Evolutionary conservation across 2,329 filamentous ascomycete genomes (phyloP).

Genomic region (Microsporum audouinii): DNA sequence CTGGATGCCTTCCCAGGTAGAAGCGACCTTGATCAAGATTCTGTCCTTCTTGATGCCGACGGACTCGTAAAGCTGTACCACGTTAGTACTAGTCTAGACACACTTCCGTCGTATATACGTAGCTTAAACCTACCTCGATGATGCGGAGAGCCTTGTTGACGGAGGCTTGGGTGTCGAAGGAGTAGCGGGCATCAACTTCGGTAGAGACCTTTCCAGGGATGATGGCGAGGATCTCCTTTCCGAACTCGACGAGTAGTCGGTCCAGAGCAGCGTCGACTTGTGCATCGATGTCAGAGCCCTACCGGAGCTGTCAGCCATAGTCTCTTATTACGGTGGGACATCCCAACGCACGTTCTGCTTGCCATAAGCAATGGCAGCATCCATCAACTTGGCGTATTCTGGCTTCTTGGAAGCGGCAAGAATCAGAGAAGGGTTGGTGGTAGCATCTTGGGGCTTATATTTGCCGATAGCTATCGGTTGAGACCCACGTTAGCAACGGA

Average conservation of each 20-base stretch:
- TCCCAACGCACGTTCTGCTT: slow-evolving; percentile 54
- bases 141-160: slow-evolving; percentile 95
- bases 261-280: slow-evolving; percentile 87
- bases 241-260: slow-evolving; percentile 92
- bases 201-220: slow-evolving; percentile 98
- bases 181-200: slow-evolving; percentile 92
- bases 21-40: slow-evolving; percentile 95
- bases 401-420: slow-evolving; percentile 96
- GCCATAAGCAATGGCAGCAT: slow-evolving; percentile 71
- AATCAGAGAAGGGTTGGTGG: slow-evolving; percentile 98
- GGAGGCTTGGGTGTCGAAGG: slow-evolving; percentile 85
- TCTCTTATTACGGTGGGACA: not conserved
- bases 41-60: slow-evolving; percentile 87
- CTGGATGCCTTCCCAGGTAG: slow-evolving; percentile 99
- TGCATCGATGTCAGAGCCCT: slow-evolving; percentile 55
- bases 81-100: not conserved
- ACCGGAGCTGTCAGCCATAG: not conserved
- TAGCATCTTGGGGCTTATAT: slow-evolving; percentile 99
- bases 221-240: slow-evolving; percentile 92
- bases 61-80: slow-evolving; percentile 73
- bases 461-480: slow-evolving; percentile 71
- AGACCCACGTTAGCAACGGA: slow-evolving; percentile 14
- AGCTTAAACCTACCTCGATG: slow-evolving; percentile 59
- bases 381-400: slow-evolving; percentile 88
- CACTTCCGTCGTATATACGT: not conserved